Conservation (phyloP, 768 basidiomycete species). For the Tulasnella sp. region DNA sequence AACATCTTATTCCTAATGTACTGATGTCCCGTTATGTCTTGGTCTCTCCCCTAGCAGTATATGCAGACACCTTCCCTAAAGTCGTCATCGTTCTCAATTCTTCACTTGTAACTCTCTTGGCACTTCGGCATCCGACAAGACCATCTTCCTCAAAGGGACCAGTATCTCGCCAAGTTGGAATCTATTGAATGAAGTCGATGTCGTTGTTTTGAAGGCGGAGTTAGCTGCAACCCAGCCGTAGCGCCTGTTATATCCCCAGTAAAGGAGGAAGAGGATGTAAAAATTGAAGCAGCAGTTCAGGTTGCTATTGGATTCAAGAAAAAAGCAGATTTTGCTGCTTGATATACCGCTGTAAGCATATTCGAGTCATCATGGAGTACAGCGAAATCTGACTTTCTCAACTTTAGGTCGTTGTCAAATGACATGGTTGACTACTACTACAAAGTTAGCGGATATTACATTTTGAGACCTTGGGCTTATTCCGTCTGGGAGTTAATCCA, state of each 20-base stretch:
- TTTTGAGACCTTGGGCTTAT: slow-evolving; percentile 95
- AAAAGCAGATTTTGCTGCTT: slow-evolving; percentile 84
- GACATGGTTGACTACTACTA: slow-evolving; percentile 99
- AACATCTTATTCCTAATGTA: no score
- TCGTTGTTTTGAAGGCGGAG: slow-evolving; percentile 44
- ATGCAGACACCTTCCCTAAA: slow-evolving; percentile 48
- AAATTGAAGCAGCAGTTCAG: slow-evolving; percentile 78
- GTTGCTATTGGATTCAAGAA: slow-evolving; percentile 93
- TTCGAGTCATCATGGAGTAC: slow-evolving; percentile 8
- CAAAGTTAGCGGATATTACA: slow-evolving; percentile 96
- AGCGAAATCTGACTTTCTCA: slow-evolving; percentile 26
- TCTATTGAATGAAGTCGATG: slow-evolving; percentile 63
- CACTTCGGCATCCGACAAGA: slow-evolving; percentile 63
- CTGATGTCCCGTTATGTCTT: no score
- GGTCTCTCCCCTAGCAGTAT: slow-evolving; percentile 78
- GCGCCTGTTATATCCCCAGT: slow-evolving; percentile 20
- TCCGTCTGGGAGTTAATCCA: slow-evolving; percentile 96
- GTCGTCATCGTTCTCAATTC: slow-evolving; percentile 65
- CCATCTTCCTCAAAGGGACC: slow-evolving; percentile 64
- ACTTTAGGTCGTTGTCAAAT: slow-evolving; percentile 80
- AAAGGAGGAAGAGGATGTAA: slow-evolving; percentile 38
- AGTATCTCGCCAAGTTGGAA: slow-evolving; percentile 63
- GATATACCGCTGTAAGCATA: slow-evolving; percentile 75
- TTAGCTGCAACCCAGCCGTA: slow-evolving; percentile 22
- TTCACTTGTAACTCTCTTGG: slow-evolving; percentile 60